Evolutionary conservation across 73 alveolate species (phyloP).

Genomic region (Paramecium pentaurelia): DNA sequence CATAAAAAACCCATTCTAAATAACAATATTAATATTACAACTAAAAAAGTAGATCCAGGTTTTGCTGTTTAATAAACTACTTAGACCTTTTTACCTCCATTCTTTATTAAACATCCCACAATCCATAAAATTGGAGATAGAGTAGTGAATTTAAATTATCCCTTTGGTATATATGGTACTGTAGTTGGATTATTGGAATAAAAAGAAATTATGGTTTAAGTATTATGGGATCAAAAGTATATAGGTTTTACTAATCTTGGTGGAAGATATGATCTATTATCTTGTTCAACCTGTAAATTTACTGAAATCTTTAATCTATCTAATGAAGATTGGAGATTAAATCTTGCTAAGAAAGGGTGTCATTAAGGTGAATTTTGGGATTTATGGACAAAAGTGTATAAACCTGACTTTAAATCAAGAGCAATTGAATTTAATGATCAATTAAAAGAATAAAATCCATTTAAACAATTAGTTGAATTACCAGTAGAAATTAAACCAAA

Average conservation of each 20-base stretch:
- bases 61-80: neutral
- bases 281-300: slow-evolving; percentile 12
- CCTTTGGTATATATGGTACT: slow-evolving; percentile 57
- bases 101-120: slow-evolving; percentile 40
- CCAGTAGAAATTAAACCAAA: neutral
- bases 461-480: neutral
- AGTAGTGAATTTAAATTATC: slow-evolving; percentile 42
- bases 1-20: neutral
- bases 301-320: neutral
- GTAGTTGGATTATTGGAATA: slow-evolving; percentile 58
- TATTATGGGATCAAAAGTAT: neutral
- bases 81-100: neutral
- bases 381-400: neutral
- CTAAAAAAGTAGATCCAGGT: slow-evolving; percentile 8
- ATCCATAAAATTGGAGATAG: slow-evolving; percentile 48
- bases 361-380: slow-evolving; percentile 27
- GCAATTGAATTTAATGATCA: neutral
- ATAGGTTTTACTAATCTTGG: slow-evolving; percentile 7
- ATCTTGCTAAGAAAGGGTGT: neutral
- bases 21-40: neutral
- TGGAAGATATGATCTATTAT: slow-evolving; percentile 23
- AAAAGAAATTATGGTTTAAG: slow-evolving; percentile 2
- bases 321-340: neutral
- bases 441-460: neutral
- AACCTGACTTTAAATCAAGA: slow-evolving; percentile 4